A percentile compares a stretch with the other conserved stretches of the same genome.
Conservation (phyloP, 805 yeast genomes). For the Metschnikowia baotianmanensis region DNA sequence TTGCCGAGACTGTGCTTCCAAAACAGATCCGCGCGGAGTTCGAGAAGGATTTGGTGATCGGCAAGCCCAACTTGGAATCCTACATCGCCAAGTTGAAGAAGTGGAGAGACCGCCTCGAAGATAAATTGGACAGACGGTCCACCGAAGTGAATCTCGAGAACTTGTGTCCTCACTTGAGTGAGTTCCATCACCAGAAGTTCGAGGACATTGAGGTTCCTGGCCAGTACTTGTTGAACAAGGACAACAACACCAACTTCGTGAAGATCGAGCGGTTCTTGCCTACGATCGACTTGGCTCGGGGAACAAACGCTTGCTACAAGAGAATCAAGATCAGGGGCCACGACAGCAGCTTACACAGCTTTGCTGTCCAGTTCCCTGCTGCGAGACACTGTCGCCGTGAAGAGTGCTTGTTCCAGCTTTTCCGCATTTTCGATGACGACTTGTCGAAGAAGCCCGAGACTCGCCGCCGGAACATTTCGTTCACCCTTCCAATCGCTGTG, state of each 20-base stretch:
- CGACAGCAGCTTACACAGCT: constrained; percentile 88
- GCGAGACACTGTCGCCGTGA: constrained; percentile 97
- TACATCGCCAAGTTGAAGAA: constrained; percentile 79
- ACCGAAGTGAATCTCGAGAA: constrained; percentile 80
- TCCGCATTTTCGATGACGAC: constrained; percentile 82
- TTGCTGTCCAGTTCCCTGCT: constrained; percentile 96
- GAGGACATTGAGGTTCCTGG: constrained; percentile 98
- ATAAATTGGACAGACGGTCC: constrained; percentile 82
- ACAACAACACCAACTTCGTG: constrained; percentile 83
- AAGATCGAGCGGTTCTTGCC: constrained; percentile 94
- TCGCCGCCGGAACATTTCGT: constrained; percentile 77
- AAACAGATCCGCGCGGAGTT: constrained; percentile 85
- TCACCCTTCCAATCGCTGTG: constrained; percentile 87
- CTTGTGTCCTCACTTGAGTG: constrained; percentile 91
- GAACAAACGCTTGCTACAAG: constrained; percentile 86
- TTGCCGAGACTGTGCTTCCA: constrained; percentile 92
- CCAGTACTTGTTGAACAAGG: constrained; percentile 85
- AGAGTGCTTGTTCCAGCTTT: constrained; percentile 88
- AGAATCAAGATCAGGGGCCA: constrained; percentile 87
- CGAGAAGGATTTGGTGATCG: constrained; percentile 83
- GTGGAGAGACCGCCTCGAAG: constrained; percentile 94
- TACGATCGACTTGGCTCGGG: constrained; percentile 81
- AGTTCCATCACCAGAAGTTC: constrained; percentile 96
- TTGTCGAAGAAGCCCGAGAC: constrained; percentile 81
- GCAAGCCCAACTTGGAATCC: constrained; percentile 84